Base-by-base conservation (phyloP, 805 yeast species). In the Geotrichum ghanense region DNA sequence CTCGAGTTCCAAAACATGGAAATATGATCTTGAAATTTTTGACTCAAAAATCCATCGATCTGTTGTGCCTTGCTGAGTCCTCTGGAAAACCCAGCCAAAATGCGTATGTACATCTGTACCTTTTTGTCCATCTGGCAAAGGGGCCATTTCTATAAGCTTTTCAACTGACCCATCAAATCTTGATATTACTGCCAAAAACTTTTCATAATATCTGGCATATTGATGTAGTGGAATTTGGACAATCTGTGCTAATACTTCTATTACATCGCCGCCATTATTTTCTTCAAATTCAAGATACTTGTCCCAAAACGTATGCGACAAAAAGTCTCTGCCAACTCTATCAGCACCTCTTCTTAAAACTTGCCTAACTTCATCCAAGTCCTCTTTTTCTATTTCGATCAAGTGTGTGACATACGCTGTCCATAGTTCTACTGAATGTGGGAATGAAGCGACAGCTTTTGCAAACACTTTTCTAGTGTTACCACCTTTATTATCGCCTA, bases 241-340 rank as follows among this genome's bases (percentile, higher is more conserved):
- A 14, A 65, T 50, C 20, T 51, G 45, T 2, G 31, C 58, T 57
- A 42, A 77, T 60, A 40, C 79, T 62, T 48, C 66, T 16, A 50
- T 43, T 19, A 22, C 25, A 1, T 77, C 71, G 1, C 75, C 57
- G 2, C 61, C 56, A 2, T 68, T 55, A 3, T 74, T 60, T 31
- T 67, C 60, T 53, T 78, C 81, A 67, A 78, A 82, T 40, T 71
- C 79, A 20, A 92, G 62, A 51, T 76, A 79, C 48, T 72, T 69
- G 59, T 89, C 95, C 97, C 97, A 90, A 39, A 90, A 61, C 0
- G 80, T 71, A 57, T 86, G 89, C 0, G 94, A 74, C 53, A 81
- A 67, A 63, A 84, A 92, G 50, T 86, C 83, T 26, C 67, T 60
- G 0, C 96, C 97, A 40, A 81, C 71, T 5, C 64, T 52, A 2